Conservation (phyloP, 2,329 filamentous ascomycete genomes). For the Ascochyta pisi region DNA sequence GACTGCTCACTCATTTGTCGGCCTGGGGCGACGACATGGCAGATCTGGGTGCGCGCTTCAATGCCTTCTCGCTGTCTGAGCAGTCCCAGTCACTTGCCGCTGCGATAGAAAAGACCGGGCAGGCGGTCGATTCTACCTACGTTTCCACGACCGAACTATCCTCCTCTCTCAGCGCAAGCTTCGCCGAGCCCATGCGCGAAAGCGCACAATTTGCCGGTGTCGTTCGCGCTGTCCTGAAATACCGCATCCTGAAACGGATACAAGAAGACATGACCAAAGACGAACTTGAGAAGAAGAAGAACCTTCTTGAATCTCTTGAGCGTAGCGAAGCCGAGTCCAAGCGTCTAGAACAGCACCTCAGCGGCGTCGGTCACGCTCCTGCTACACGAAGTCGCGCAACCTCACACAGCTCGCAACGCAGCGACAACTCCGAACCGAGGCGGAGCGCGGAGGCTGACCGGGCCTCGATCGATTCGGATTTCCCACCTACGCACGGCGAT, state of each 20-base stretch:
- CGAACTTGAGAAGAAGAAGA: constrained; percentile 85
- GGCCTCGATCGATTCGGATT: constrained; percentile 93
- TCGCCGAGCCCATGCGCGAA: constrained; percentile 97
- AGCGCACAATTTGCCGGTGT: constrained; percentile 97
- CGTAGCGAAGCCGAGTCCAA: constrained; percentile 90
- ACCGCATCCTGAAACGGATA: constrained; percentile 89
- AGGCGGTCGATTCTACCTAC: constrained; percentile 94
- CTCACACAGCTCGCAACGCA: constrained; percentile 60
- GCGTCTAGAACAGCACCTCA: constrained; percentile 91
- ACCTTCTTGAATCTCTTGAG: constrained; percentile 86
- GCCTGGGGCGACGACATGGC: constrained; percentile 85
- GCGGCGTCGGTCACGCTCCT: constrained; percentile 68
- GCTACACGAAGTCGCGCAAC: constrained; percentile 72
- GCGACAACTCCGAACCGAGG: constrained; percentile 43
- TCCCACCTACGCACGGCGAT: constrained; percentile 86
- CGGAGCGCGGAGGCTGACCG: constrained; percentile 71
- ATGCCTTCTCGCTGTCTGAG: constrained; percentile 94
- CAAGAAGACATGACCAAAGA: constrained; percentile 98
- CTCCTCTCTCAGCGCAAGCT: constrained; percentile 84
- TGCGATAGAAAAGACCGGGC: constrained; percentile 91
- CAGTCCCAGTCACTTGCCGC: constrained; percentile 86
- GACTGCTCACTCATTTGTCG: constrained; percentile 84
- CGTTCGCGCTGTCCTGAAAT: constrained; percentile 85
- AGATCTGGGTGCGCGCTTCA: constrained; percentile 93
- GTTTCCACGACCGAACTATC: constrained; percentile 94